Conservation (phyloP, 2,329 filamentous ascomycete genomes). For the Aspergillus caelatus region DNA sequence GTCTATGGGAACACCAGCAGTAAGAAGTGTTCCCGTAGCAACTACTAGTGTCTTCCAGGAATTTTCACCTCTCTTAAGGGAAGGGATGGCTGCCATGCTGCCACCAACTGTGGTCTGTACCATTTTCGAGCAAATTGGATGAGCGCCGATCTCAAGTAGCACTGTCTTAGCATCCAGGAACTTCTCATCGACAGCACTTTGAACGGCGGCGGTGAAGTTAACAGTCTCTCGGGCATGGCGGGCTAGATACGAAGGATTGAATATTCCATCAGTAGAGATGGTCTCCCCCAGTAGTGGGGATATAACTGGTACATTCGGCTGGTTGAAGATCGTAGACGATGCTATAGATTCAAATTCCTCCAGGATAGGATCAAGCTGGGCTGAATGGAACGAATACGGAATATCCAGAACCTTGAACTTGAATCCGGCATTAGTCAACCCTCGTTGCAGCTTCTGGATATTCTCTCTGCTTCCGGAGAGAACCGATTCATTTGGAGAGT, state of each 20-base stretch:
- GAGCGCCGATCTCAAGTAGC: background rate
- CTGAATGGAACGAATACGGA: constrained; percentile 9
- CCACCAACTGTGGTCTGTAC: background rate
- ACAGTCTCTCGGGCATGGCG: background rate
- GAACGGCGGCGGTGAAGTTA: background rate
- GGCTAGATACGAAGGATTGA: background rate
- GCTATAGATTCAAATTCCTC: background rate
- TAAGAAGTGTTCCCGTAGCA: background rate
- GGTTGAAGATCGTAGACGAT: background rate
- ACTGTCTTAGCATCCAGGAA: background rate
- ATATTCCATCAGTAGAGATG: background rate
- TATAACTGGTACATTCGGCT: background rate
- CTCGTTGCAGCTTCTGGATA: background rate
- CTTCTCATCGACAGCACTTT: background rate
- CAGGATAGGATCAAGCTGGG: constrained; percentile 10
- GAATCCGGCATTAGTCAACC: background rate
- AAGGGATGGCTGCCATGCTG: background rate
- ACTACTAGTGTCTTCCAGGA: constrained; percentile 6
- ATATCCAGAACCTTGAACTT: constrained; percentile 1
- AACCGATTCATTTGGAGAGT: constrained; percentile 1
- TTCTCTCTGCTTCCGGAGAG: background rate
- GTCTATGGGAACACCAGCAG: background rate
- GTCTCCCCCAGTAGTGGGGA: background rate
- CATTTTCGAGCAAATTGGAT: background rate
- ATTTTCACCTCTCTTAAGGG: background rate